Evolutionary conservation across 148 eudicot species (phyloP).

Genomic region (Rhododendron molle): DNA sequence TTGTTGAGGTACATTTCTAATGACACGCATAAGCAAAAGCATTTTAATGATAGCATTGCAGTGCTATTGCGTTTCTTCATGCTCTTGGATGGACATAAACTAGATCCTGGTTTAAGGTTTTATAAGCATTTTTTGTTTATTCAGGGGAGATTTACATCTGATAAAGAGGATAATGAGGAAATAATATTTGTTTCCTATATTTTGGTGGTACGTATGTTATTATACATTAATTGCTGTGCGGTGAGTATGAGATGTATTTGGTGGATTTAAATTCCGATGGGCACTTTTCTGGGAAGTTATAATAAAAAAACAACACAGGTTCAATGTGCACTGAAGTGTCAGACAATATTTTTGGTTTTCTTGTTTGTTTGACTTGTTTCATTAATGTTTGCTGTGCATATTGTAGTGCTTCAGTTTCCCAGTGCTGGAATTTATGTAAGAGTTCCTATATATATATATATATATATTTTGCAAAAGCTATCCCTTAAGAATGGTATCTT

Average conservation of each 20-base stretch:
- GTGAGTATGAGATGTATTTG: neutral
- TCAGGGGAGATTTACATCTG: neutral
- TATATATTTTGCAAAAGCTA: neutral
- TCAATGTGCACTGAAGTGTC: neutral
- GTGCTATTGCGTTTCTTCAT: neutral
- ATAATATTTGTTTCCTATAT: neutral
- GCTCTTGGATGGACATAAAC: neutral
- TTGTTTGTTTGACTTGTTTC: neutral
- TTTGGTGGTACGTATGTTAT: neutral
- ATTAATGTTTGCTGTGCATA: neutral
- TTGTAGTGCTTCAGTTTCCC: neutral
- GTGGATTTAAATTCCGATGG: neutral
- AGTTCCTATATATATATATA: neutral
- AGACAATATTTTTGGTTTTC: neutral
- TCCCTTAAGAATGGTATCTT: conserved; percentile 11
- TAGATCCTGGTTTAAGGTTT: neutral
- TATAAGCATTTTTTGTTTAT: neutral
- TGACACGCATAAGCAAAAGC: neutral
- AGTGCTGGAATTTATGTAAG: neutral
- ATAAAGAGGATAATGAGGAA: neutral
- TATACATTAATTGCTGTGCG: neutral
- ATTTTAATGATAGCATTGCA: neutral
- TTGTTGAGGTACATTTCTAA: conserved; percentile 63
- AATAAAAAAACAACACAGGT: neutral
- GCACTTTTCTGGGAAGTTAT: neutral